Evolutionary conservation across 2,329 filamentous ascomycete species (phyloP), one percentile per base, ranked within the genome.

Genomic region (Cercospora zeae-maydis): DNA sequence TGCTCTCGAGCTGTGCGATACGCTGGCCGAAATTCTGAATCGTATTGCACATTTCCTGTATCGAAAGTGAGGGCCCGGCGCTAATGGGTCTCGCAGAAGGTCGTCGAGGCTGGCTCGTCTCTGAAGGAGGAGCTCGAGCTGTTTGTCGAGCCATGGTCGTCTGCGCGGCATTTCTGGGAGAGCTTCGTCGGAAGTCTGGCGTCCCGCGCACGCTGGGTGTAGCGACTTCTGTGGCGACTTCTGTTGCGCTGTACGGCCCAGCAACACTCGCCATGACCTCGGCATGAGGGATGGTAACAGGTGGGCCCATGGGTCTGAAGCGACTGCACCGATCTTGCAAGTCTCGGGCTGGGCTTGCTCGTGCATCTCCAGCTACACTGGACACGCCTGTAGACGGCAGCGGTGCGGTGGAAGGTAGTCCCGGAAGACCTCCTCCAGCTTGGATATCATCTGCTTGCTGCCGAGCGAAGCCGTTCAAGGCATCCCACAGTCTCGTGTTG

Each of bases 1-100:
- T 80, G 56, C 83, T 90, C 75, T 93, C 90, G 5, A 93, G 79
- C 60, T 81, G 79, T 54, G 90, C 87, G 11, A 93, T 75, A 1
- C 90, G 86, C 58, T 84, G 81, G 37, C 86, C 85, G 37, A 71
- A 73, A 42, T 71, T 69, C 27, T 69, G 69, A 9, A 75, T 65
- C 63, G 92, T 84, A 16, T 83, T 81, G 62, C 83, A 78, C 60
- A 76, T 65, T 30, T 76, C 74, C 34, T 66, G 63, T 88, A 80
- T n/a, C 81, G 68, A 70, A 16, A 71, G 54, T 14, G 64, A 65
- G 16, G 66, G 65, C 4, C 67, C 67, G 8, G 58, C 62, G 16
- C 57, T 60, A n/a, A 56, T 52, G 13, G 61, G 61, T 9, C 59
- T 49, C 42, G 30, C 16, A 37, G 64, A 45, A 33, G 59, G 59